phyloP scores from a whole-genome alignment of 495 filamentous ascomycete species.

The Penicillium fimorum region DNA sequence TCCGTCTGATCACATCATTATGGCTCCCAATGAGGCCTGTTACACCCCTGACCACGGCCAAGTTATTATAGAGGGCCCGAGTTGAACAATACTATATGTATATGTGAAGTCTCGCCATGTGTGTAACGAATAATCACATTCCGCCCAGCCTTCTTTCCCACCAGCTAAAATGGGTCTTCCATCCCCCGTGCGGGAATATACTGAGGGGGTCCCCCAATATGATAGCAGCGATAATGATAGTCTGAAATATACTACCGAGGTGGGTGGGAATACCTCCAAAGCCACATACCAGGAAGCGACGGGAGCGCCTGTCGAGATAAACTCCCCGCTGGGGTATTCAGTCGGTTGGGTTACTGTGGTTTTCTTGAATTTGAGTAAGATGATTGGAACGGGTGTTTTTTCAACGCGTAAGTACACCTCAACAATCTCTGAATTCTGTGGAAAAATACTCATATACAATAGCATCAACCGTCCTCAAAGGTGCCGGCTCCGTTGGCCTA shows the following conservation, averaged over 20 bases:
- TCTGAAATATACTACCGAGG: slow-evolving; percentile 50
- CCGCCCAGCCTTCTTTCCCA: background rate
- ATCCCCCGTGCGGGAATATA: background rate
- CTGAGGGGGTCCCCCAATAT: background rate
- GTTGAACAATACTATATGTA: background rate
- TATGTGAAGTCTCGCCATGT: background rate
- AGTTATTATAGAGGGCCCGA: background rate
- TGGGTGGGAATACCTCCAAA: slow-evolving; percentile 54
- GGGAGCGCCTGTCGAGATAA: slow-evolving; percentile 60
- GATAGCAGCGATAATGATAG: slow-evolving; percentile 33
- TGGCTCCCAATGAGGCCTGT: background rate
- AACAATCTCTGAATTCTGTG: no score
- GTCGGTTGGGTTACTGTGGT: slow-evolving; percentile 56
- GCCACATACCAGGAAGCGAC: slow-evolving; percentile 61
- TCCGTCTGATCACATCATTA: slow-evolving; percentile 4
- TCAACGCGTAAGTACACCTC: slow-evolving; percentile 52
- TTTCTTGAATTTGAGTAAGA: slow-evolving; percentile 62
- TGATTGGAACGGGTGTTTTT: slow-evolving; percentile 67
- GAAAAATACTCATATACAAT: background rate
- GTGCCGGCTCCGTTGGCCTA: slow-evolving; percentile 59
- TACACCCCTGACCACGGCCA: background rate
- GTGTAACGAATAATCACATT: background rate
- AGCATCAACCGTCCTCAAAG: slow-evolving; percentile 46
- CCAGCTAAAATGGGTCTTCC: background rate
- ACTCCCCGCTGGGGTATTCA: slow-evolving; percentile 59